Evolutionary conservation across 768 basidiomycete species (phyloP), one percentile per base, ranked within the genome.

Genomic region (Lactarius indigo): DNA sequence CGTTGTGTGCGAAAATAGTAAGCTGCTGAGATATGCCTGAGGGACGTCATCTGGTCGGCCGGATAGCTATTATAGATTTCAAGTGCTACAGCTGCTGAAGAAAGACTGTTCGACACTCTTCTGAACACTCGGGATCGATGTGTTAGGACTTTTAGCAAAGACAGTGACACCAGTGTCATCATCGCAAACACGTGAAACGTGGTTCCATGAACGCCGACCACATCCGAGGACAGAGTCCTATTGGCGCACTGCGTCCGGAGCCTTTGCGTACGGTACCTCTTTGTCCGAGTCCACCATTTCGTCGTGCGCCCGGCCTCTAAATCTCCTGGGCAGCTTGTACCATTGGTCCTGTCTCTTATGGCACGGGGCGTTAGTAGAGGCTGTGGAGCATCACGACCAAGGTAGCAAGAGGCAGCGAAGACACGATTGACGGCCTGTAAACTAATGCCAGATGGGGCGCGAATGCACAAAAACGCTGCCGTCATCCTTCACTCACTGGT

Each of bases 71-170:
- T 72, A 50, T 65, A 70, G 28, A 65, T 61, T 56, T 72, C 60
- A 52, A 72, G 47, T 8, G 69, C 67, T 5, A 71, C 63, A 17
- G 65, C 64, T 7, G 71, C 69, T 15, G 72, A 71, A 63, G 72
- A 70, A 1, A 73, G 64, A 15, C 2, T 5, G n/a, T 5, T 39
- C 37, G 10, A 15, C 37, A 6, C 15, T 15, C 5, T 15, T 39
- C 37, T 17, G 15, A 37, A 37, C 35, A 39, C 37, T 26, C 15
- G 23, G 15, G 7, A 23, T 26, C 3, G 37, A 15, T 20, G 26
- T 20, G 23, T n/a, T 3, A 54, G 3, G 41, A 61, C 69, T 37
- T 61, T 64, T 66, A 50, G 61, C 7, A 64, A 37, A 37, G 37
- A 39, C 37, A 39, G 15, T 15, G 37, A 69, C 42, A 15, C 55